Evolutionary conservation across 2,329 filamentous ascomycete genomes (phyloP).

Genomic region (Xylariaceae sp.): DNA sequence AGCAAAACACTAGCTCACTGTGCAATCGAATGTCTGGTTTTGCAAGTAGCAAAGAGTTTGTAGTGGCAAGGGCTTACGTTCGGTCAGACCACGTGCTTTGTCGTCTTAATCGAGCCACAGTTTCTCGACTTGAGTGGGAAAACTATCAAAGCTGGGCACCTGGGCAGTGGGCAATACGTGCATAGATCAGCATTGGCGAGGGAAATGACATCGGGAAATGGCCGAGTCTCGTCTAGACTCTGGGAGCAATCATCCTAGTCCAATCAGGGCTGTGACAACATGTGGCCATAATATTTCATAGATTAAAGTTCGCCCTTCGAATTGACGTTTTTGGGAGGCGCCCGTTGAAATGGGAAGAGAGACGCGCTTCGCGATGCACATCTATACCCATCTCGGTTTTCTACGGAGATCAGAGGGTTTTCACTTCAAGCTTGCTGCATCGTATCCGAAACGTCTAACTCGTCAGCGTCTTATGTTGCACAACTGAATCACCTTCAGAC

Average conservation of each 20-base stretch:
- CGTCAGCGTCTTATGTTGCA: conserved; percentile 8
- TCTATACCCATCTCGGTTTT: conserved; percentile 28
- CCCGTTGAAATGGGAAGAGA: conserved; percentile 25
- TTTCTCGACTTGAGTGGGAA: not conserved
- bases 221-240: conserved; percentile 25
- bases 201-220: conserved; percentile 27
- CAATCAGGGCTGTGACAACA: conserved; percentile 17
- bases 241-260: not conserved
- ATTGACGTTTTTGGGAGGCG: conserved; percentile 14
- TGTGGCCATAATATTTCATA: conserved; percentile 16
- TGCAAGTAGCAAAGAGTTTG: too few relatives aligned
- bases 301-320: conserved; percentile 19
- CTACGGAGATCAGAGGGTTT: conserved; percentile 23
- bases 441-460: conserved; percentile 18
- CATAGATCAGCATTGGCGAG: conserved; percentile 3
- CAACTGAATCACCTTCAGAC: conserved; percentile 17
- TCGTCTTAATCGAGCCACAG: not conserved
- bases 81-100: too few relatives aligned
- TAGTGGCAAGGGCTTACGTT: too few relatives aligned
- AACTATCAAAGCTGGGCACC: not conserved
- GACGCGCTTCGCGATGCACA: conserved; percentile 31
- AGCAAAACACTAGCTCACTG: too few relatives aligned
- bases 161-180: not conserved
- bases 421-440: conserved; percentile 27
- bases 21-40: too few relatives aligned